phyloP scores from a whole-genome alignment of 2,329 filamentous ascomycete species.

The Bimuria novae-zelandiae region DNA sequence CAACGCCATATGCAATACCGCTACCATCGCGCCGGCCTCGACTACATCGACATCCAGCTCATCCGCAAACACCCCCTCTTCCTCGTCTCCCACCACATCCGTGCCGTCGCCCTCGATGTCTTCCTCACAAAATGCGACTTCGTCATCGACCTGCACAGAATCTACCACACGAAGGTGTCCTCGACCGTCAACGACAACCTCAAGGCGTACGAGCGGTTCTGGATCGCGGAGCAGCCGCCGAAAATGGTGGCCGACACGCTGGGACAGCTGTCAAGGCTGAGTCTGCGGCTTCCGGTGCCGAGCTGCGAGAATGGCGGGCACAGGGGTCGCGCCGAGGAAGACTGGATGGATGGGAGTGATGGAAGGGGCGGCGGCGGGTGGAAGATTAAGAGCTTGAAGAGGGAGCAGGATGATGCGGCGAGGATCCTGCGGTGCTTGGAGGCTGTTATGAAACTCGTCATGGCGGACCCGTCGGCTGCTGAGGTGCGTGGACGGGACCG shows the following conservation, averaged over 20 bases:
- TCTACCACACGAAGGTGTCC: constrained; percentile 21
- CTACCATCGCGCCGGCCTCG: constrained; percentile 22
- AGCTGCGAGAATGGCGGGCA: constrained; percentile 21
- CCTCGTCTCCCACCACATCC: constrained; percentile 20
- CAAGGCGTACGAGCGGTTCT: constrained; percentile 25
- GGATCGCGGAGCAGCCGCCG: constrained; percentile 21
- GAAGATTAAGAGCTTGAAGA: constrained; percentile 28
- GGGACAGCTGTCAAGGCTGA: constrained; percentile 20
- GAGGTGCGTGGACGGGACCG: constrained; percentile 6
- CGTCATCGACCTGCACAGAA: constrained; percentile 25
- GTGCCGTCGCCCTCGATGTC: constrained; percentile 20
- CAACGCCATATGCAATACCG: constrained; percentile 20
- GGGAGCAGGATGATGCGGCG: constrained; percentile 23
- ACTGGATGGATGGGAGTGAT: constrained; percentile 30
- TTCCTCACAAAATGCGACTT: constrained; percentile 27
- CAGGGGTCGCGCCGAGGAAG: constrained; percentile 21
- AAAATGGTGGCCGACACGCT: constrained; percentile 24
- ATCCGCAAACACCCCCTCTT: constrained; percentile 25
- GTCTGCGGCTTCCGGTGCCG: constrained; percentile 30
- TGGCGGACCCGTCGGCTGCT: not conserved
- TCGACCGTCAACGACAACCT: constrained; percentile 19
- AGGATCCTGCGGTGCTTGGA: constrained; percentile 24
- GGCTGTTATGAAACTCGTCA: constrained; percentile 19
- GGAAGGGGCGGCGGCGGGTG: constrained; percentile 23
- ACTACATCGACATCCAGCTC: constrained; percentile 26